These are phyloP conservation scores for Neolecta irregularis DNA, from an alignment of 1,139 yeast species.

Conservation along the genomic window DNA sequence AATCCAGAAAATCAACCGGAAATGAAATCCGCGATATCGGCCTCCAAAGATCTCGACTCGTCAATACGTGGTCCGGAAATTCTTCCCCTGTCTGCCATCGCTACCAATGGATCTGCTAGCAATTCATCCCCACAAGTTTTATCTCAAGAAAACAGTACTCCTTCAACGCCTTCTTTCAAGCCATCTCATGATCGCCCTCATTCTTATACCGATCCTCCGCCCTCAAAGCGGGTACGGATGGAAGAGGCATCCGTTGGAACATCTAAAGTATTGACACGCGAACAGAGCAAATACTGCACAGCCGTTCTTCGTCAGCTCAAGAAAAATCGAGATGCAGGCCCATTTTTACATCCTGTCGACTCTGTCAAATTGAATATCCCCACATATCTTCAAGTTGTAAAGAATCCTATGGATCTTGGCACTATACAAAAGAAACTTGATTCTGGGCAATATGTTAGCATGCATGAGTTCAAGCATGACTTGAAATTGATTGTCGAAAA, in stretches of 20 bases:
- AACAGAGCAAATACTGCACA: slow-evolving; percentile 12
- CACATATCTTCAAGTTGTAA: slow-evolving; percentile 66
- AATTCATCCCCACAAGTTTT: slow-evolving; percentile 1
- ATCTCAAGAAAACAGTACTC: not conserved
- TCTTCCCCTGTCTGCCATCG: slow-evolving; percentile 1
- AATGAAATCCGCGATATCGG: slow-evolving; percentile 2
- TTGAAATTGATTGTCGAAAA: slow-evolving; percentile 73
- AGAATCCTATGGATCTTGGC: slow-evolving; percentile 83
- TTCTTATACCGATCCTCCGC: slow-evolving; percentile 1
- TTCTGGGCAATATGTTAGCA: slow-evolving; percentile 53
- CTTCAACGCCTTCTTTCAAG: no score
- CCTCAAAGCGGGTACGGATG: slow-evolving; percentile 3
- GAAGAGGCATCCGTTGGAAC: slow-evolving; percentile 5
- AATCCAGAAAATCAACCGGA: slow-evolving; percentile 5
- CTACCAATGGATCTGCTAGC: slow-evolving; percentile 1
- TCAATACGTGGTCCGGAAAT: not conserved
- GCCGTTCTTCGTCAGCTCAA: slow-evolving; percentile 48
- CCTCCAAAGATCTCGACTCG: not conserved
- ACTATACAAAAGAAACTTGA: slow-evolving; percentile 73
- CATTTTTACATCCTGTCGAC: slow-evolving; percentile 83
- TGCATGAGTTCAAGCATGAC: slow-evolving; percentile 57
- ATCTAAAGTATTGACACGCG: slow-evolving; percentile 5
- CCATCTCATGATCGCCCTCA: not conserved
- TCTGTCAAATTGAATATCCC: slow-evolving; percentile 80
- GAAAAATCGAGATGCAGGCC: slow-evolving; percentile 81